Evolutionary conservation across 805 yeast genomes (phyloP).

Genomic region (Spathaspora sp.): DNA sequence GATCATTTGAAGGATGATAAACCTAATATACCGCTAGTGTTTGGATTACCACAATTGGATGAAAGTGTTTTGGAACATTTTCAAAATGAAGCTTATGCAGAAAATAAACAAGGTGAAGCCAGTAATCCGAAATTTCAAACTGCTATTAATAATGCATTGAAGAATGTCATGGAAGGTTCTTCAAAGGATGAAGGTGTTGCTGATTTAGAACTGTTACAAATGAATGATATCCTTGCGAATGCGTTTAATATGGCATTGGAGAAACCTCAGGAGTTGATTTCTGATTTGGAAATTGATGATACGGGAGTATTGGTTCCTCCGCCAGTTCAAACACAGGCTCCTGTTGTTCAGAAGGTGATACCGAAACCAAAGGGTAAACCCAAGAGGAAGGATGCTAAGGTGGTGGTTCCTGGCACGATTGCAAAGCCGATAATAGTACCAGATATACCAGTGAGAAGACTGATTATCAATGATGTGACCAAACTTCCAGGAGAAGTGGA

Average conservation of each 20-base stretch:
- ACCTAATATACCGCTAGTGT: conserved; percentile 2
- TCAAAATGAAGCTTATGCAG: conserved; percentile 25
- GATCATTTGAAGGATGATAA: conserved; percentile 18
- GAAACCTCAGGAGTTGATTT: conserved; percentile 48
- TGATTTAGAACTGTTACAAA: conserved; percentile 51
- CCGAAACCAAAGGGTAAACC: not conserved
- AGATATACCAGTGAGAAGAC: not conserved
- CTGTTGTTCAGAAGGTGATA: no score
- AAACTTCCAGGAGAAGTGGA: not conserved
- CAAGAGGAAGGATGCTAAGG: conserved; percentile 5
- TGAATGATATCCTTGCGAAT: conserved; percentile 72
- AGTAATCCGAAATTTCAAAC: conserved; percentile 32
- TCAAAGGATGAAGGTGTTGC: conserved; percentile 22
- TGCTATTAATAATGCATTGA: conserved; percentile 54
- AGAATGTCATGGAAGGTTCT: conserved; percentile 33
- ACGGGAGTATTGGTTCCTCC: not conserved
- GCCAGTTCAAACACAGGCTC: not conserved
- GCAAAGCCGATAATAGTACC: not conserved
- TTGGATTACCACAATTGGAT: conserved; percentile 29
- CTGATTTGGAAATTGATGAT: conserved; percentile 30
- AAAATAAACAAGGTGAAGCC: conserved; percentile 9
- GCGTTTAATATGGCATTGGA: conserved; percentile 76
- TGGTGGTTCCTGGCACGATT: not conserved
- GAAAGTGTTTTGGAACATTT: conserved; percentile 35
- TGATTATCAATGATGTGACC: not conserved